phyloP scores from a whole-genome alignment of 768 basidiomycete genomes.

The Hydnum rufescens region DNA sequence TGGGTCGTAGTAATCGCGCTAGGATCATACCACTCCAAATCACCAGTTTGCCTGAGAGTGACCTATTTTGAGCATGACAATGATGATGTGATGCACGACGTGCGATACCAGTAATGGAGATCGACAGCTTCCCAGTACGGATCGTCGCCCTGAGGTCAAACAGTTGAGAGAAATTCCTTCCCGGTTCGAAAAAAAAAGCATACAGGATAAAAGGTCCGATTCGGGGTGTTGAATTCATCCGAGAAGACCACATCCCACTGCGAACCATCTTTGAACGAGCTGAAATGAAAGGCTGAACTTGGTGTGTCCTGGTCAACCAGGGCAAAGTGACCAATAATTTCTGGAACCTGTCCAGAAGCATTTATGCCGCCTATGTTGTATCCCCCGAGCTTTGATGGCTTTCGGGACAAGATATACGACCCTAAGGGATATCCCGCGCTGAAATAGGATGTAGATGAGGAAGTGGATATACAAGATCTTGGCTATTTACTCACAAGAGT shows the following conservation, averaged over 20 bases:
- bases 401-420: constrained; percentile 11
- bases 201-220: constrained; percentile 12
- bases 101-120: constrained; percentile 21
- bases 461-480: neutral
- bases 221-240: constrained; percentile 23
- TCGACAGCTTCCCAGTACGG: constrained; percentile 24
- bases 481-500: constrained; percentile 13
- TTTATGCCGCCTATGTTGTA: constrained; percentile 25
- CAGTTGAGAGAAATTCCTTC: constrained; percentile 6
- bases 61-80: neutral
- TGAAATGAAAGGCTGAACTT: constrained; percentile 12
- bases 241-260: constrained; percentile 18
- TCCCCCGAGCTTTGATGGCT: constrained; percentile 14
- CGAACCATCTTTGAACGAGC: constrained; percentile 18
- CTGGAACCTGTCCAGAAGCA: constrained; percentile 20
- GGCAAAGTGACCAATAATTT: constrained; percentile 15
- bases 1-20: constrained; percentile 10
- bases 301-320: constrained; percentile 23
- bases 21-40: constrained; percentile 15
- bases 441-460: neutral
- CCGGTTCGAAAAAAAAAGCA: neutral
- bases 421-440: constrained; percentile 22
- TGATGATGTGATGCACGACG: neutral
- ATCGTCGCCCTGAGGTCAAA: constrained; percentile 20
- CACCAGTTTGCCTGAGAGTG: constrained; percentile 4